Evolutionary conservation across 441 rosid species (phyloP), one percentile per base, ranked within the genome.

Genomic region (Dalechampia spathulata): DNA sequence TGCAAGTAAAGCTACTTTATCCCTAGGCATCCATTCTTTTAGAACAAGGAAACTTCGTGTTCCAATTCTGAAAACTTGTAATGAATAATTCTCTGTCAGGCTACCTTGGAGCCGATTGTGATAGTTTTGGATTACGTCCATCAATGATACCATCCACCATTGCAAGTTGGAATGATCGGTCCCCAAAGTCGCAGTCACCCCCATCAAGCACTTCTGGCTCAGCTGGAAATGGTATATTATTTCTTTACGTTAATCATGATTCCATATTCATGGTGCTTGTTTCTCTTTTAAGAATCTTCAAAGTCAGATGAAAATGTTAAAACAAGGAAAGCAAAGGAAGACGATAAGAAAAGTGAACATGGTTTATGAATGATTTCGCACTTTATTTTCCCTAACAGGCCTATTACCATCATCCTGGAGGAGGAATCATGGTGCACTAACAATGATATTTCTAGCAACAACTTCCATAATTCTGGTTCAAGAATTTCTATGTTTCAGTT

Each of bases 91-190:
- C 34, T 32, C 9, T 15, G 13, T 14, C 51, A 79, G 83, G 83
- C 54, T 49, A 20, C 34, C 30, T 79, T 0, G 79, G 77, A 56
- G 62, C 20, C 16, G 74, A 76, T 64, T 76, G 83, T 53, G 17
- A 6, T 7, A 41, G 28, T 22, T 36, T 79, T 45, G 50, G 28
- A 26, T 20, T 71, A 11, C 34, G 49, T 16, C 46, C 56, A 8
- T 25, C 19, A 8, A 13, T 26, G 0, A 13, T 37, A 1, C 57
- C 60, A 6, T 21, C 66, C 8, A 23, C 65, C 9, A 13, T 44
- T 32, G 17, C 70, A 34, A 59, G 52, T 25, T 19, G 60, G 16
- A 1, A 45, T 9, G 1, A 45, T 13, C 26, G 51, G 5, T 14
- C 34, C 4, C 34, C 34, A 30, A 4, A 4, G 8, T 8, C 34